Conservation (phyloP, 2,329 filamentous ascomycete species). For the Talaromyces piceae region DNA sequence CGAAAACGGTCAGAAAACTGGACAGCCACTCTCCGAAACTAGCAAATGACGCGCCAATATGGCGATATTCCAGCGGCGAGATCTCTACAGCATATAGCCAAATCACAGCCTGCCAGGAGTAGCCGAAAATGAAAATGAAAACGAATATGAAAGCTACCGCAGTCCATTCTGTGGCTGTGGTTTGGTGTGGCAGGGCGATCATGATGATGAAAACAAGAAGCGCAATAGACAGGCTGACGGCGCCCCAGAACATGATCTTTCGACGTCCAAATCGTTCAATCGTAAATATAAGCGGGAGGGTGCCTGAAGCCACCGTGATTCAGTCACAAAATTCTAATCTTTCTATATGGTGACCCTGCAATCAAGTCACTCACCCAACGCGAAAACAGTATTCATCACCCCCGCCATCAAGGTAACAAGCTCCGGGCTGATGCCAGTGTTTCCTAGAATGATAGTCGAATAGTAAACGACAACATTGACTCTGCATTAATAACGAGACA, state of each 20-base stretch:
- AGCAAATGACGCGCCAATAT: constrained; percentile 28
- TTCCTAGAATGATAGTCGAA: background rate
- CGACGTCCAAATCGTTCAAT: background rate
- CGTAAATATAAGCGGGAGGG: background rate
- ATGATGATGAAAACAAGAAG: background rate
- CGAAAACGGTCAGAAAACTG: constrained; percentile 31
- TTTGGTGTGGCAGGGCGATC: background rate
- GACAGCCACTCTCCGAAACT: constrained; percentile 32
- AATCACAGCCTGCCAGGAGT: background rate
- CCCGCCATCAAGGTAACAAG: background rate
- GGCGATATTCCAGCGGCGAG: constrained; percentile 29
- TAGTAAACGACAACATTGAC: background rate
- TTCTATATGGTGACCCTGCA: too few relatives aligned
- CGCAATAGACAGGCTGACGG: background rate
- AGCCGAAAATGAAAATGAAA: background rate
- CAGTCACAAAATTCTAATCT: too few relatives aligned
- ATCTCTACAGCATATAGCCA: constrained; percentile 17
- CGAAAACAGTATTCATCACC: background rate
- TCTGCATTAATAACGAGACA: background rate
- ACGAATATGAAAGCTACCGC: background rate
- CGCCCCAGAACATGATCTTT: background rate
- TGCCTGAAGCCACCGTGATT: background rate
- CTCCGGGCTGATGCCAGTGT: background rate
- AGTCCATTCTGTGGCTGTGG: background rate
- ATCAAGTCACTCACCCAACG: background rate